Percentiles rank a stretch among this genome's conserved stretches.
phyloP scores from a whole-genome alignment of 1,284 basidiomycete genomes.

The Ganoderma meredithae region DNA sequence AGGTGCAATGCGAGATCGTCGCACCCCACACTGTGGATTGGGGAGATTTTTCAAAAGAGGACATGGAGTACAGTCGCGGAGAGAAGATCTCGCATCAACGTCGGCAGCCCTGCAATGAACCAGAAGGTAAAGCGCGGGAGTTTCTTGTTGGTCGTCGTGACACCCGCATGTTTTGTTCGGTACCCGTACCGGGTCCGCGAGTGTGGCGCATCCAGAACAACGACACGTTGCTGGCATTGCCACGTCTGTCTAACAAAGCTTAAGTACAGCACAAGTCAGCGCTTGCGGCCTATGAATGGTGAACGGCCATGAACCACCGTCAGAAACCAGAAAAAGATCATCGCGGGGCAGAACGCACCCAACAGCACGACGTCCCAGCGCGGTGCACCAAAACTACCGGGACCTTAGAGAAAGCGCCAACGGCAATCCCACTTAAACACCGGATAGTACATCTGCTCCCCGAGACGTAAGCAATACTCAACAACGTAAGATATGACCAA shows the following conservation, averaged over 20 bases:
- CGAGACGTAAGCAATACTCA: not conserved
- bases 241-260: conserved; percentile 3
- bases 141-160: conserved; percentile 20
- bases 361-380: conserved; percentile 1
- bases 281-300: not conserved
- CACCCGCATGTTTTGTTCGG: conserved; percentile 16
- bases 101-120: conserved; percentile 8
- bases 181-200: conserved; percentile 12
- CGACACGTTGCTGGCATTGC: not conserved
- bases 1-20: conserved; percentile 1
- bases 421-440: conserved; percentile 18
- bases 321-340: conserved; percentile 3
- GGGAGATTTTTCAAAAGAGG: conserved; percentile 1
- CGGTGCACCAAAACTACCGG: not conserved
- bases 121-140: not conserved
- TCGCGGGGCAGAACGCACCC: conserved; percentile 8
- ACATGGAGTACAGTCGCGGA: not conserved
- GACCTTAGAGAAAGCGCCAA: not conserved
- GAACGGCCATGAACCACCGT: not conserved
- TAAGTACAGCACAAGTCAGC: not conserved
- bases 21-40: conserved; percentile 10
- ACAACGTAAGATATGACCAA: conserved; percentile 27
- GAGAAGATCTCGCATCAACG: conserved; percentile 13
- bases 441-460: conserved; percentile 10
- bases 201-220: not conserved